These are phyloP conservation scores for Candida sanyaensis DNA, from an alignment of 1,139 yeast species.

Conservation along the genomic window DNA sequence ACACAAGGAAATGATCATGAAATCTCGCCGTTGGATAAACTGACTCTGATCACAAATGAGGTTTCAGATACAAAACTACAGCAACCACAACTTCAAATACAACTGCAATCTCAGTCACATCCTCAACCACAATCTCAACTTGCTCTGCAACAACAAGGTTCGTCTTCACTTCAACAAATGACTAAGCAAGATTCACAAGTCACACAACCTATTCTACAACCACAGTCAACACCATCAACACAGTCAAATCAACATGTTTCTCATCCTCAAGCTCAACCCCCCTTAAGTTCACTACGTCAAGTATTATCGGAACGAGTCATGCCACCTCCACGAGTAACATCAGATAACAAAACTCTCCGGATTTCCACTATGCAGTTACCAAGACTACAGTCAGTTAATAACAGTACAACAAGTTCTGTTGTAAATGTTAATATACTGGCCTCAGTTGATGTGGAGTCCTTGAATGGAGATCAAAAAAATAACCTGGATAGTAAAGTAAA, in stretches of 20 bases:
- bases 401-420: constrained; percentile 33
- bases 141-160: neutral
- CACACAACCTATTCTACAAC: neutral
- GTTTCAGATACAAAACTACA: neutral
- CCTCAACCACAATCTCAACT: neutral
- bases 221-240: neutral
- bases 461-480: neutral
- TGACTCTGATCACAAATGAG: constrained; percentile 1
- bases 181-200: neutral
- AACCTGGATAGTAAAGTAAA: constrained; percentile 5
- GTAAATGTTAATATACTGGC: constrained; percentile 35
- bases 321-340: constrained; percentile 27
- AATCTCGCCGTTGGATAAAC: neutral
- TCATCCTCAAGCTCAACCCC: neutral
- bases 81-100: neutral
- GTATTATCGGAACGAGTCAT: constrained; percentile 9
- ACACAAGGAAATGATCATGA: neutral
- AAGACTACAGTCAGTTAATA: constrained; percentile 18
- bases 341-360: constrained; percentile 34
- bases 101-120: neutral
- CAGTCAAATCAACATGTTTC: neutral
- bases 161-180: neutral
- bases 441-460: constrained; percentile 18
- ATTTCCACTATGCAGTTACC: constrained; percentile 26
- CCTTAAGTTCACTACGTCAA: neutral